These are phyloP conservation scores for Dactylella cylindrospora DNA, from an alignment of 2,329 filamentous ascomycete species.

Conservation along the genomic window DNA sequence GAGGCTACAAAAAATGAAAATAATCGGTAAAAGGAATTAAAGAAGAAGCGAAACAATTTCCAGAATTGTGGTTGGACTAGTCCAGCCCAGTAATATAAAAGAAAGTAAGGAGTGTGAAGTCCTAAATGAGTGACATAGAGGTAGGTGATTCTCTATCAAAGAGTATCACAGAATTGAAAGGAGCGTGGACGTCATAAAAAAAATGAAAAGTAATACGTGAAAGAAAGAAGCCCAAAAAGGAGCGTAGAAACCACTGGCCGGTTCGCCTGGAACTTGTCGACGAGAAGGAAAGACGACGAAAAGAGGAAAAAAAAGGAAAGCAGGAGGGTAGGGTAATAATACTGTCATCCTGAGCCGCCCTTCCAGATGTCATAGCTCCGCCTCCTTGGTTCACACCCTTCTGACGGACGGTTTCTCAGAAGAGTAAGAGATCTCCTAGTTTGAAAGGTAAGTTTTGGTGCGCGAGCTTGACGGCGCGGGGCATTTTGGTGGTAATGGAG, in stretches of 20 bases:
- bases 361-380: background rate
- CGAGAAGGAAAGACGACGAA: too few species aligned
- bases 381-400: conserved; percentile 8
- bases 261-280: conserved; percentile 14
- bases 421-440: conserved; percentile 35
- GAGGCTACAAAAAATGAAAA: conserved; percentile 4
- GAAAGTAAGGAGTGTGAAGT: too few species aligned
- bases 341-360: background rate
- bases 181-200: conserved; percentile 2
- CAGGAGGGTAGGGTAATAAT: background rate
- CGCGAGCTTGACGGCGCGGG: conserved; percentile 12
- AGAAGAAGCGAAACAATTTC: conserved; percentile 12
- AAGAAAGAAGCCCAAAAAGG: conserved; percentile 23
- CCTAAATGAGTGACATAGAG: conserved; percentile 37
- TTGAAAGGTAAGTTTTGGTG: too few species aligned
- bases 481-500: background rate
- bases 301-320: conserved; percentile 27
- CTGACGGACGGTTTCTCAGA: too few species aligned
- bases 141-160: conserved; percentile 35
- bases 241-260: conserved; percentile 18
- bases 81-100: too few species aligned
- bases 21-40: conserved; percentile 12
- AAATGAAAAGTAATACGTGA: conserved; percentile 9
- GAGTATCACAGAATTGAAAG: too few species aligned
- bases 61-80: conserved; percentile 37